A percentile compares a stretch with the other conserved stretches of the same genome.
Conservation (phyloP, 1,284 basidiomycete species). For the Quambalaria eucalypti region DNA sequence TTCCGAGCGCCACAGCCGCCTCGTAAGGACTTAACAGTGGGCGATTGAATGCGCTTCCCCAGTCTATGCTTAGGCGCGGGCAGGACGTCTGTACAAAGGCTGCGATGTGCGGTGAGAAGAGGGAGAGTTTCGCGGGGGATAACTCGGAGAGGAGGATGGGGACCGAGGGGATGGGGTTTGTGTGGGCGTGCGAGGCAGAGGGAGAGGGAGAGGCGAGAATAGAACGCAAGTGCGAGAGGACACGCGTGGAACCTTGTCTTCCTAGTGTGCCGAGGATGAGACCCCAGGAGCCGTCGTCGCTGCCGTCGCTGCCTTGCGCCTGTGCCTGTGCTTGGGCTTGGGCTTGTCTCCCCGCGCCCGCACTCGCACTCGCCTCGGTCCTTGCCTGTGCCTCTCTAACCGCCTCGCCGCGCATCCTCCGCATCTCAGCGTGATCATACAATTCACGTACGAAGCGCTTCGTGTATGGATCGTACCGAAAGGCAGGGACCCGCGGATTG, state of each 20-base stretch:
- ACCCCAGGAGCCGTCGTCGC: slow-evolving; percentile 58
- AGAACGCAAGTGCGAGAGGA: slow-evolving; percentile 51
- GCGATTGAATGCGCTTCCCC: slow-evolving; percentile 70
- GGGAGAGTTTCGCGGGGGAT: slow-evolving; percentile 79
- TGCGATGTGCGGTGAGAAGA: slow-evolving; percentile 67
- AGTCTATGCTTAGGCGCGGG: slow-evolving; percentile 90
- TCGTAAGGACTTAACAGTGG: slow-evolving; percentile 92
- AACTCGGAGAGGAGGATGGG: slow-evolving; percentile 90
- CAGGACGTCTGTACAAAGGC: slow-evolving; percentile 93
- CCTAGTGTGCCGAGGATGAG: slow-evolving; percentile 93
- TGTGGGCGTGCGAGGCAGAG: slow-evolving; percentile 6
- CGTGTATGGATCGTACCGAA: slow-evolving; percentile 96
- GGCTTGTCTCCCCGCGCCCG: background rate
- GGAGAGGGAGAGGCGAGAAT: slow-evolving; percentile 8
- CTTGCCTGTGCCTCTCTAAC: slow-evolving; percentile 50
- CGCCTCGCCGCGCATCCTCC: slow-evolving; percentile 61
- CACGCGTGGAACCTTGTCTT: slow-evolving; percentile 81
- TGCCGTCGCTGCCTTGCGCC: background rate
- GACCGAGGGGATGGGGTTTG: slow-evolving; percentile 61
- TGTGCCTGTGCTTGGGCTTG: background rate
- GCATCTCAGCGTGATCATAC: slow-evolving; percentile 85
- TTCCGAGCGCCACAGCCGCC: slow-evolving; percentile 74
- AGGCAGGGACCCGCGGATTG: slow-evolving; percentile 89
- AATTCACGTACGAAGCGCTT: slow-evolving; percentile 89
- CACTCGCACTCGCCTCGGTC: background rate